Evolutionary conservation across 2,329 filamentous ascomycete genomes (phyloP).

Genomic region (Arthrobotrys pseudoclavata): DNA sequence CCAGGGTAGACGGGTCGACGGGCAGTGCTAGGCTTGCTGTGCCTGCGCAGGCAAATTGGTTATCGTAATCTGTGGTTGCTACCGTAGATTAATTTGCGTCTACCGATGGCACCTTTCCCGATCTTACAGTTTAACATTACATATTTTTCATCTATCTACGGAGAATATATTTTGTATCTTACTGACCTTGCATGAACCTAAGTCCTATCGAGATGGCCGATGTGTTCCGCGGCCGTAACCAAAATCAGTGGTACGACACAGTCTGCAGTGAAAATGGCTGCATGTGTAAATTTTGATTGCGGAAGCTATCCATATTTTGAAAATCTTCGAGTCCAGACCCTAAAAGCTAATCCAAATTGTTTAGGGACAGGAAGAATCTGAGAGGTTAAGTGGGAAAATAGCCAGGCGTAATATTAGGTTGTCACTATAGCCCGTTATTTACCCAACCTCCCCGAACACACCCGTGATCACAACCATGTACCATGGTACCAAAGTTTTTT

Average conservation of each 20-base stretch:
- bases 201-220: neutral
- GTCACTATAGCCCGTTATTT: constrained; percentile 30
- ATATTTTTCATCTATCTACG: constrained; percentile 25
- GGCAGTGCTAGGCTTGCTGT: neutral
- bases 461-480: constrained; percentile 29
- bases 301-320: constrained; percentile 23
- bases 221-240: constrained; percentile 10
- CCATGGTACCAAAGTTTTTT: constrained; percentile 8
- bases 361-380: constrained; percentile 9
- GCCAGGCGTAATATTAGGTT: constrained; percentile 37
- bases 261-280: neutral
- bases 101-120: constrained; percentile 2
- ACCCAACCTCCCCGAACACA: constrained; percentile 36
- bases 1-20: constrained; percentile 16
- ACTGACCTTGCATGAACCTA: neutral
- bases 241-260: constrained; percentile 6
- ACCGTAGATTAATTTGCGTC: constrained; percentile 14
- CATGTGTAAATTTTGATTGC: constrained; percentile 23
- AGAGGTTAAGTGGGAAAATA: too few relatives aligned
- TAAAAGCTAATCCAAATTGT: neutral
- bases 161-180: constrained; percentile 7
- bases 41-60: constrained; percentile 2
- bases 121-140: constrained; percentile 7
- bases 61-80: neutral
- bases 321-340: constrained; percentile 4